phyloP scores from a whole-genome alignment of 2,329 filamentous ascomycete genomes.

The Trematosphaeria pertusa region DNA sequence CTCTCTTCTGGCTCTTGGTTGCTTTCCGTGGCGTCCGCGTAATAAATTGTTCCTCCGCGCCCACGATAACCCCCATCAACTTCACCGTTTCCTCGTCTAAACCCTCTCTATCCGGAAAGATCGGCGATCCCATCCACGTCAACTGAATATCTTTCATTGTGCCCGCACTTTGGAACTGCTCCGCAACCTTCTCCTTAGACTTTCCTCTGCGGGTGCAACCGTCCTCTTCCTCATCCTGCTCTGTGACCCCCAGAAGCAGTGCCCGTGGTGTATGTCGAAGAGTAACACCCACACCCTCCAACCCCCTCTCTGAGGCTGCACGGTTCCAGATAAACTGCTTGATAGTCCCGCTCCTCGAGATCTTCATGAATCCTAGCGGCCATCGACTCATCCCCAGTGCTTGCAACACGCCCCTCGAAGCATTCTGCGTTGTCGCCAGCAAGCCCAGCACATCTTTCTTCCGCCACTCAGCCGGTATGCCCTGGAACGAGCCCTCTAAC shows the following conservation, averaged over 20 bases:
- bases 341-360: slow-evolving; percentile 64
- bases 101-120: slow-evolving; percentile 34
- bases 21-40: background rate
- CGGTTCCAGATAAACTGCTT: slow-evolving; percentile 77
- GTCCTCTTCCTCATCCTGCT: slow-evolving; percentile 17
- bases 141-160: slow-evolving; percentile 43
- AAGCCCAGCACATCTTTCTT: slow-evolving; percentile 70
- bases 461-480: slow-evolving; percentile 76
- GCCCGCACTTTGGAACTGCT: slow-evolving; percentile 26
- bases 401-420: slow-evolving; percentile 80
- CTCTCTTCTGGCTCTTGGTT: too few species aligned
- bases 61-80: slow-evolving; percentile 13
- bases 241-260: slow-evolving; percentile 13
- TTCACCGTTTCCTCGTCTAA: slow-evolving; percentile 32
- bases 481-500: slow-evolving; percentile 78
- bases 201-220: slow-evolving; percentile 10
- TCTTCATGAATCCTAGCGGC: slow-evolving; percentile 75
- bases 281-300: slow-evolving; percentile 61
- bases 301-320: slow-evolving; percentile 65
- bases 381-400: slow-evolving; percentile 70
- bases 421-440: slow-evolving; percentile 71
- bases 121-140: slow-evolving; percentile 47
- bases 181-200: slow-evolving; percentile 9
- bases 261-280: slow-evolving; percentile 36
- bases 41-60: background rate